Conservation (phyloP, 129 eudicot species). For the Pittosporum tobira region DNA sequence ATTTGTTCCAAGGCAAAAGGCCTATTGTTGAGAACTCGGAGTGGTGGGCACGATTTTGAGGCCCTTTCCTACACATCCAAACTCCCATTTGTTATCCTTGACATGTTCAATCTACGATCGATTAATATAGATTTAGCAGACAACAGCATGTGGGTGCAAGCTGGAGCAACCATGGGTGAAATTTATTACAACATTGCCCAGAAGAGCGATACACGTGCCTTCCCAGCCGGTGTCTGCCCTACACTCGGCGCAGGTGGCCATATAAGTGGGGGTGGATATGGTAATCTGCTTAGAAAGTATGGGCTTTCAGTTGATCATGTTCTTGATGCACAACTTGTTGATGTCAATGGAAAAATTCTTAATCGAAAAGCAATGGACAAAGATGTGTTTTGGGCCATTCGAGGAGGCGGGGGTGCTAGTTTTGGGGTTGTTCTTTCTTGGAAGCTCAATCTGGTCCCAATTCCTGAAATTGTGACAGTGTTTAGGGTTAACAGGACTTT, state of each 20-base stretch:
- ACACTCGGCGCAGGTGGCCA: slow-evolving; percentile 70
- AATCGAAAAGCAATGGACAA: slow-evolving; percentile 74
- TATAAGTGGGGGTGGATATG: slow-evolving; percentile 63
- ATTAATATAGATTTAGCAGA: slow-evolving; percentile 32
- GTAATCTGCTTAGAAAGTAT: slow-evolving; percentile 58
- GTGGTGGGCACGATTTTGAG: slow-evolving; percentile 57
- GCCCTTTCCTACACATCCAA: slow-evolving; percentile 43
- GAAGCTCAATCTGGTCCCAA: slow-evolving; percentile 41
- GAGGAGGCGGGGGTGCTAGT: too few species aligned
- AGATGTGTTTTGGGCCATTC: slow-evolving; percentile 66
- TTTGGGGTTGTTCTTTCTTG: slow-evolving; percentile 58
- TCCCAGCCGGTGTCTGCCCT: slow-evolving; percentile 57
- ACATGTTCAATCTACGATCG: slow-evolving; percentile 45
- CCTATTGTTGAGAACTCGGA: slow-evolving; percentile 32
- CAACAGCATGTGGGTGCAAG: slow-evolving; percentile 48
- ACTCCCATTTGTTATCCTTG: slow-evolving; percentile 37
- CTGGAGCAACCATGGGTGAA: slow-evolving; percentile 48
- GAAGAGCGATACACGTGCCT: slow-evolving; percentile 46
- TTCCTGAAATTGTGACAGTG: slow-evolving; percentile 52
- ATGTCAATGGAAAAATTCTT: slow-evolving; percentile 38
- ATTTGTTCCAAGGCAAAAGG: slow-evolving; percentile 32
- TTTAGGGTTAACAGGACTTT: slow-evolving; percentile 39
- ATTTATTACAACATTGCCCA: slow-evolving; percentile 48
- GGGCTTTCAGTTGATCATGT: slow-evolving; percentile 65
- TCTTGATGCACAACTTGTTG: slow-evolving; percentile 47